A percentile compares a stretch with the other conserved stretches of the same genome.
Conservation (phyloP, 495 filamentous ascomycete species). For the Penicillium steckii region DNA sequence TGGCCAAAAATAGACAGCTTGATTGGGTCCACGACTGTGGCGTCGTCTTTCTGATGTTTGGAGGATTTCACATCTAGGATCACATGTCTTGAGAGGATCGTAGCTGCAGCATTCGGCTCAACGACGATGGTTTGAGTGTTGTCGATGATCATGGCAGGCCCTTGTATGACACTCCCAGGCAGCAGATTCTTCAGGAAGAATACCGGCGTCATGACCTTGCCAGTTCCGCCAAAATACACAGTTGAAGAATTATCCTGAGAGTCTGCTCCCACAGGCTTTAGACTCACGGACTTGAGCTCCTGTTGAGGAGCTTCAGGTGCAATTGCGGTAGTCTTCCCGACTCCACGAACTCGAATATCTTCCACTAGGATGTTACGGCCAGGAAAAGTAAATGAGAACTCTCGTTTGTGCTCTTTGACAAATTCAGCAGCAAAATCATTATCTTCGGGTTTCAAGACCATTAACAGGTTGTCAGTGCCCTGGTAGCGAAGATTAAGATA, state of each 20-base stretch:
- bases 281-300: constrained; percentile 3
- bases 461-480: constrained; percentile 83
- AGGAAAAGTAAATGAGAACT: constrained; percentile 81
- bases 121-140: constrained; percentile 93
- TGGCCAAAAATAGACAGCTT: constrained; percentile 89
- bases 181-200: constrained; percentile 72
- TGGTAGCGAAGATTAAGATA: constrained; percentile 89
- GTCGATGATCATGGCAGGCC: constrained; percentile 87
- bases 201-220: constrained; percentile 70
- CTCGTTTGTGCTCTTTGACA: constrained; percentile 77
- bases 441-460: constrained; percentile 60
- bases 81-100: constrained; percentile 62
- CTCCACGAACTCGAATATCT: too few relatives aligned
- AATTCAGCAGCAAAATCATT: constrained; percentile 40
- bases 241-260: constrained; percentile 4
- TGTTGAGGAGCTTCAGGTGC: constrained; percentile 5
- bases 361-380: too few relatives aligned
- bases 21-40: constrained; percentile 59
- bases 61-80: constrained; percentile 65
- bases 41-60: constrained; percentile 64
- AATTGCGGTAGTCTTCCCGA: neutral
- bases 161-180: constrained; percentile 66
- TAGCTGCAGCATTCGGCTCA: constrained; percentile 61
- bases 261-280: neutral
- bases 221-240: constrained; percentile 52